Percentiles rank a stretch among this genome's conserved stretches.
Evolutionary conservation across 2,329 filamentous ascomycete species (phyloP).

Genomic region (Fusarium newnesense): DNA sequence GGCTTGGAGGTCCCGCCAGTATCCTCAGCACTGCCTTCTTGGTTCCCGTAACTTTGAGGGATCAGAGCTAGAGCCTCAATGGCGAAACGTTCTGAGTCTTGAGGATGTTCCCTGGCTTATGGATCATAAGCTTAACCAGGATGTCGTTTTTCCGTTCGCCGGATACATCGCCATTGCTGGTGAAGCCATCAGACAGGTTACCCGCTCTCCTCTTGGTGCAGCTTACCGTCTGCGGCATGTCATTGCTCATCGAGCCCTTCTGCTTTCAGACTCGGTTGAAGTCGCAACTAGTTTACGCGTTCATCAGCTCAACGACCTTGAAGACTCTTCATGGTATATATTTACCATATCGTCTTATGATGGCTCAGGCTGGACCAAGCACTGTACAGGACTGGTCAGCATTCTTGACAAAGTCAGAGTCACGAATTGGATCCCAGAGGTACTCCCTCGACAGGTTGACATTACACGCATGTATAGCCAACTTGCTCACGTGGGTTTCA

Average conservation of each 20-base stretch:
- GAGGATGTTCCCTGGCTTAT: conserved; percentile 50
- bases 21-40: conserved; percentile 53
- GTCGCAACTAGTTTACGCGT: conserved; percentile 8
- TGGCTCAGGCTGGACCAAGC: conserved; percentile 15
- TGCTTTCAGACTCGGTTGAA: neutral
- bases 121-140: conserved; percentile 49
- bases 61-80: conserved; percentile 39
- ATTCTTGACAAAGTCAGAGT: neutral
- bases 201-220: neutral
- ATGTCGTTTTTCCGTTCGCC: conserved; percentile 38
- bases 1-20: conserved; percentile 44
- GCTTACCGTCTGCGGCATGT: conserved; percentile 8
- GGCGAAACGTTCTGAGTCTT: conserved; percentile 41
- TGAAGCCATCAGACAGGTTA: conserved; percentile 47
- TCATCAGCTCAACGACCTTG: conserved; percentile 11
- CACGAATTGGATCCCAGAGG: neutral
- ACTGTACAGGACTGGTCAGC: conserved; percentile 21
- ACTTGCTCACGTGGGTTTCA: neutral
- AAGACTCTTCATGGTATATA: conserved; percentile 17
- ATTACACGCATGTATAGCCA: neutral
- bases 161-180: conserved; percentile 55
- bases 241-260: conserved; percentile 1
- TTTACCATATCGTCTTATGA: conserved; percentile 19
- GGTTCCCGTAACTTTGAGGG: conserved; percentile 43
- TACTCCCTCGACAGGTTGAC: neutral